These are phyloP conservation scores for Phyllosticta capitalensis DNA, from an alignment of 2,329 filamentous ascomycete genomes.

Conservation along the genomic window DNA sequence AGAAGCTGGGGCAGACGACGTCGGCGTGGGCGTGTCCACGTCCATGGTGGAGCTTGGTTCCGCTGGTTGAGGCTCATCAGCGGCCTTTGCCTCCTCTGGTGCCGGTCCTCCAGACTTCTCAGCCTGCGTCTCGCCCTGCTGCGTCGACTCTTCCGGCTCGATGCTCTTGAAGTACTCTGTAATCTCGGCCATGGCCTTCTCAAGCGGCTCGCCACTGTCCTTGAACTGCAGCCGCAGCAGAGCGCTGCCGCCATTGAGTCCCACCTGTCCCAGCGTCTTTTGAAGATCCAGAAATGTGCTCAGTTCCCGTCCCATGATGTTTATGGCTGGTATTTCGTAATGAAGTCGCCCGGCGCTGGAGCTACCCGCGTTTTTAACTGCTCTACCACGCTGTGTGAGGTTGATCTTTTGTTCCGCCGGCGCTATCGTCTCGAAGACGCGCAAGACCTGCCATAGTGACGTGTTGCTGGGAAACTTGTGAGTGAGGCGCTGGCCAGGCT, in stretches of 20 bases:
- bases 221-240: slow-evolving; percentile 70
- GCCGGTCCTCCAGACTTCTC: slow-evolving; percentile 18
- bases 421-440: slow-evolving; percentile 73
- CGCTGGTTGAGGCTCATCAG: slow-evolving; percentile 15
- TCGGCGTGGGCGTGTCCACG: slow-evolving; percentile 3
- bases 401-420: slow-evolving; percentile 46
- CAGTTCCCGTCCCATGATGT: slow-evolving; percentile 73
- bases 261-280: slow-evolving; percentile 78
- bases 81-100: slow-evolving; percentile 3
- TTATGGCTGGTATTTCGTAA: slow-evolving; percentile 79
- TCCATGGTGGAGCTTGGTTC: slow-evolving; percentile 6
- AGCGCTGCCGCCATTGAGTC: slow-evolving; percentile 74
- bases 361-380: slow-evolving; percentile 47
- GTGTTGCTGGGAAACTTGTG: slow-evolving; percentile 85
- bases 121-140: slow-evolving; percentile 19
- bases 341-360: slow-evolving; percentile 63
- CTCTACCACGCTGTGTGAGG: slow-evolving; percentile 73
- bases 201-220: slow-evolving; percentile 66
- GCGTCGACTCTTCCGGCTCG: slow-evolving; percentile 13
- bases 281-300: slow-evolving; percentile 72
- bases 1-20: slow-evolving; percentile 14
- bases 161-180: slow-evolving; percentile 57
- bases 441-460: slow-evolving; percentile 78
- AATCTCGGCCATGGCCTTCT: slow-evolving; percentile 78
- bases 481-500: slow-evolving; percentile 62